These are phyloP conservation scores for Curvularia lunata DNA, from an alignment of 2,329 filamentous ascomycete genomes.

Conservation along the genomic window DNA sequence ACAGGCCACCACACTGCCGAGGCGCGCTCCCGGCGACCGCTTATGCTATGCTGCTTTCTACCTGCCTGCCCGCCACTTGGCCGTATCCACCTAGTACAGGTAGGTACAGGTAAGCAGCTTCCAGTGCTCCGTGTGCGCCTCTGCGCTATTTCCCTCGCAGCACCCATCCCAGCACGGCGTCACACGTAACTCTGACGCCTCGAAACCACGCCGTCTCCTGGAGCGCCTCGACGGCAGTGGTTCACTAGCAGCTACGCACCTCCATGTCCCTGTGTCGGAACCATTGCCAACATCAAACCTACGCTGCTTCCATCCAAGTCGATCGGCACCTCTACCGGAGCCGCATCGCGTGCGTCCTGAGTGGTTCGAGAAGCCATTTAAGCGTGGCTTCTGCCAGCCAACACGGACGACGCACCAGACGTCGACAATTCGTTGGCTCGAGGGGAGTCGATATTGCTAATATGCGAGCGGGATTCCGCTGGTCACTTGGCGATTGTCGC, in stretches of 20 bases:
- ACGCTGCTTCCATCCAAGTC: not conserved
- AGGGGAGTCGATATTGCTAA: slow-evolving; percentile 2
- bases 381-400: not conserved
- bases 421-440: not conserved
- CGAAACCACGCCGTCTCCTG: slow-evolving; percentile 4
- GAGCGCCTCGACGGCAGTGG: not conserved
- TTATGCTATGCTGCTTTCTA: not conserved
- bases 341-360: not conserved
- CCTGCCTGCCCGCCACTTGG: not conserved
- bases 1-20: not conserved
- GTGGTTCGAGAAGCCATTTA: not conserved
- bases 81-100: not conserved
- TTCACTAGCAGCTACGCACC: not conserved
- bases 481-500: slow-evolving; percentile 5
- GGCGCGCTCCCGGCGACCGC: not conserved
- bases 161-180: not conserved
- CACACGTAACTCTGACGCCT: not conserved
- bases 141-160: not conserved
- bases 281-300: slow-evolving; percentile 2
- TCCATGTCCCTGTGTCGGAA: not conserved
- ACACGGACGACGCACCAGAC: not conserved
- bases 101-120: not conserved
- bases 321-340: not conserved
- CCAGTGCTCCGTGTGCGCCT: not conserved
- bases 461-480: slow-evolving; percentile 8